A percentile compares a stretch with the other conserved stretches of the same genome.
These are phyloP conservation scores for Fusarium sp. DNA, from an alignment of 2,329 filamentous ascomycete species.

Conservation along the genomic window DNA sequence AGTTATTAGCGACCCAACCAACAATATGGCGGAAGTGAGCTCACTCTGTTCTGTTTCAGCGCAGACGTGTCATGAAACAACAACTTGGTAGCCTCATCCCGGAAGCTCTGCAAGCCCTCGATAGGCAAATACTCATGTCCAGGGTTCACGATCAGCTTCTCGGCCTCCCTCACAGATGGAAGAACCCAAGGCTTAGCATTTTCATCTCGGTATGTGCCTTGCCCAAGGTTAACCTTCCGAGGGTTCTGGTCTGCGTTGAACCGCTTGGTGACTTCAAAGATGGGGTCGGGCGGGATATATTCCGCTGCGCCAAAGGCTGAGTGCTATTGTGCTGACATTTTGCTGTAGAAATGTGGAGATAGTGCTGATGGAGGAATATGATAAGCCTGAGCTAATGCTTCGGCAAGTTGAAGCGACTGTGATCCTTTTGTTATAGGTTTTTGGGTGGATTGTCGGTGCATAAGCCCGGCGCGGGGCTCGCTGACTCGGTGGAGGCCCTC, in stretches of 20 bases:
- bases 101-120: conserved; percentile 49
- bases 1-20: fast-evolving
- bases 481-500: neutral
- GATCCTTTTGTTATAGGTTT: neutral
- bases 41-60: conserved; percentile 46
- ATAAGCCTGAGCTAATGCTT: neutral
- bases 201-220: conserved; percentile 55
- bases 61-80: conserved; percentile 46
- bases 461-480: neutral
- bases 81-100: conserved; percentile 49
- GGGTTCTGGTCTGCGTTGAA: conserved; percentile 48
- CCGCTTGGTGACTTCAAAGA: conserved; percentile 51
- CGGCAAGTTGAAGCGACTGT: neutral
- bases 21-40: fast-evolving
- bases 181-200: conserved; percentile 54
- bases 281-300: conserved; percentile 48
- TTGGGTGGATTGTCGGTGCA: neutral
- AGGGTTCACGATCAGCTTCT: conserved; percentile 29
- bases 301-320: conserved; percentile 40
- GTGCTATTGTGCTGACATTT: conserved; percentile 3
- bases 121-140: conserved; percentile 56
- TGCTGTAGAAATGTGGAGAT: neutral
- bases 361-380: neutral
- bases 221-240: conserved; percentile 54
- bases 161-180: conserved; percentile 49